phyloP scores from a whole-genome alignment of 1,139 yeast genomes.

The Taphrina deformans region DNA sequence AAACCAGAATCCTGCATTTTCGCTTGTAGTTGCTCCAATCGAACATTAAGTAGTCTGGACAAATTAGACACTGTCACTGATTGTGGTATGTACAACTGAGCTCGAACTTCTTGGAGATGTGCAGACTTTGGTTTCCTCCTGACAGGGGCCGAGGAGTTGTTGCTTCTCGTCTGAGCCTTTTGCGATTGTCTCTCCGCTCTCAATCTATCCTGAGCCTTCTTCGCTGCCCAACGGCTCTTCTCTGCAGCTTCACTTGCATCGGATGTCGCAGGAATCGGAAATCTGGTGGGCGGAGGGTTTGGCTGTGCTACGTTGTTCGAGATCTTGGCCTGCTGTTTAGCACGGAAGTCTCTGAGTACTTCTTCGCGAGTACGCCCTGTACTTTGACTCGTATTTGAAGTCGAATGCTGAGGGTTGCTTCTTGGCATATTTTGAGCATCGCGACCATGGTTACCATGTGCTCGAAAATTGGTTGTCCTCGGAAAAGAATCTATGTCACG shows the following conservation, averaged over 20 bases:
- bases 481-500: not conserved
- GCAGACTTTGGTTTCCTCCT: constrained; percentile 18
- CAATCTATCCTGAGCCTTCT: constrained; percentile 1
- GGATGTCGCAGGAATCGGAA: not conserved
- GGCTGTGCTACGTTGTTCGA: not conserved
- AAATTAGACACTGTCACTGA: constrained; percentile 73
- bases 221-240: constrained; percentile 10
- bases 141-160: not conserved
- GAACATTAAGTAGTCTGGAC: constrained; percentile 67
- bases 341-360: not conserved
- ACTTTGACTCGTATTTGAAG: not conserved
- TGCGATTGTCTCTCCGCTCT: constrained; percentile 7
- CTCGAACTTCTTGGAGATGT: constrained; percentile 20
- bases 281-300: not conserved
- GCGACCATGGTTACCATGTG: not conserved
- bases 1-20: constrained; percentile 72
- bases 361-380: constrained; percentile 12
- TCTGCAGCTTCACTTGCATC: not conserved
- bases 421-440: not conserved
- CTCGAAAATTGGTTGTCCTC: not conserved
- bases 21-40: constrained; percentile 58
- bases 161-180: not conserved
- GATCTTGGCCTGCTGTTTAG: not conserved
- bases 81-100: constrained; percentile 51
- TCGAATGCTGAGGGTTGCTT: not conserved